Evolutionary conservation across 768 basidiomycete species (phyloP).

Genomic region (Clathrus columnatus): DNA sequence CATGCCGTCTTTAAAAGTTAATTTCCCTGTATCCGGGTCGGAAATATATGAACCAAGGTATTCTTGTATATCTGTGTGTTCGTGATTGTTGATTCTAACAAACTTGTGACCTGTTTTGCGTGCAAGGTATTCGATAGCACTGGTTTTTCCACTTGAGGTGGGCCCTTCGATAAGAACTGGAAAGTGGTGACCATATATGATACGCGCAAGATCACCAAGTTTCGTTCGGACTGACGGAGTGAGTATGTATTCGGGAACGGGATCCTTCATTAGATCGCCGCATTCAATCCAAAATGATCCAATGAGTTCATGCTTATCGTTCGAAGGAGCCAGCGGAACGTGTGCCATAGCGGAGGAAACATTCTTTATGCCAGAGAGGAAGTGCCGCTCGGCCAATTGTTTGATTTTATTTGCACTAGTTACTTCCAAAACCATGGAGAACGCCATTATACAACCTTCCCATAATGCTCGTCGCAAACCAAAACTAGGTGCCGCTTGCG

Average conservation of each 20-base stretch:
- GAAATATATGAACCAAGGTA: slow-evolving; percentile 96
- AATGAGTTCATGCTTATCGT: slow-evolving; percentile 65
- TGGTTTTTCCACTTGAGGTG: slow-evolving; percentile 96
- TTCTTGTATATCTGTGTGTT: slow-evolving; percentile 98
- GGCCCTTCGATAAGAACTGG: slow-evolving; percentile 97
- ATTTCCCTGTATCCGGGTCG: slow-evolving; percentile 84
- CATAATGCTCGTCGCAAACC: slow-evolving; percentile 81
- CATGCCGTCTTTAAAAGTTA: slow-evolving; percentile 90
- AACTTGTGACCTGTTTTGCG: slow-evolving; percentile 89
- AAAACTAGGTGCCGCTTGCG: slow-evolving; percentile 68
- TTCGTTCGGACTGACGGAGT: slow-evolving; percentile 94
- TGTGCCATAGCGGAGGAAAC: slow-evolving; percentile 63
- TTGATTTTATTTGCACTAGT: slow-evolving; percentile 60
- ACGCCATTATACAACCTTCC: slow-evolving; percentile 97
- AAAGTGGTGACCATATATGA: slow-evolving; percentile 79
- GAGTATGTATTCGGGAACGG: slow-evolving; percentile 79
- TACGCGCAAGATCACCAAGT: slow-evolving; percentile 88
- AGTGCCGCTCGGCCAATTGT: slow-evolving; percentile 61
- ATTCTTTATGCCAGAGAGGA: slow-evolving; percentile 76
- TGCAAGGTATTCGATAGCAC: slow-evolving; percentile 92
- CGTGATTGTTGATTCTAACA: slow-evolving; percentile 98
- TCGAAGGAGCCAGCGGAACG: slow-evolving; percentile 48
- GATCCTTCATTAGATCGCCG: slow-evolving; percentile 58
- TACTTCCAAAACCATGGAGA: slow-evolving; percentile 87
- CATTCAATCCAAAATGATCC: slow-evolving; percentile 87